Evolutionary conservation across 2,329 filamentous ascomycete genomes (phyloP).

Genomic region (Huntiella decipiens): DNA sequence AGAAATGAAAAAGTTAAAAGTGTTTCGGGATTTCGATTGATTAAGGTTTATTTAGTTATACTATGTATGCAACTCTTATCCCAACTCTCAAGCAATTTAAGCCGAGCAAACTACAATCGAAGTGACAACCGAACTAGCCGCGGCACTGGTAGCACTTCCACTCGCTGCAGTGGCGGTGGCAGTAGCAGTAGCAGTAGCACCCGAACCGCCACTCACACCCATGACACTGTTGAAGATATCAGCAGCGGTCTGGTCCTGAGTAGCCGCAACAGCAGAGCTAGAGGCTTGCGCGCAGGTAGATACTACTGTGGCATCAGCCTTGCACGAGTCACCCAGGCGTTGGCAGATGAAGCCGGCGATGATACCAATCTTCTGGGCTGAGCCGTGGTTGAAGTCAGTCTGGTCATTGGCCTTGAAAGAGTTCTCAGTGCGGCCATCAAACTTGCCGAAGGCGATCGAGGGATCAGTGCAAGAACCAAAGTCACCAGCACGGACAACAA

Average conservation of each 20-base stretch:
- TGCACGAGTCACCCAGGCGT: slow-evolving; percentile 19
- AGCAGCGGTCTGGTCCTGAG: slow-evolving; percentile 15
- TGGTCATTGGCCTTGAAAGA: slow-evolving; percentile 22
- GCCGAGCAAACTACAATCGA: slow-evolving; percentile 7
- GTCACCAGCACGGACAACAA: neutral
- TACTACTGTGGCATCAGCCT: slow-evolving; percentile 13
- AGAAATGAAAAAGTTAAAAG: too few relatives aligned
- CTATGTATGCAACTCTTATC: too few relatives aligned
- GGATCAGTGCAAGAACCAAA: slow-evolving; percentile 29
- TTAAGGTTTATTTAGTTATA: too few relatives aligned
- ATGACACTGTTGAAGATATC: slow-evolving; percentile 14
- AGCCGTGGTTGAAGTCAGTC: slow-evolving; percentile 32
- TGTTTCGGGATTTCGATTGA: too few relatives aligned
- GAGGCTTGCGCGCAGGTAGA: slow-evolving; percentile 13
- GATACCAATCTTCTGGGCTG: slow-evolving; percentile 22
- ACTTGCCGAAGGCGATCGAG: slow-evolving; percentile 28
- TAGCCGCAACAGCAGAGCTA: slow-evolving; percentile 13
- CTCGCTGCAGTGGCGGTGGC: neutral
- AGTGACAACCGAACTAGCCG: slow-evolving; percentile 1
- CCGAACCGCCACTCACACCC: neutral
- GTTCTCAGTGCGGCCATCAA: slow-evolving; percentile 27
- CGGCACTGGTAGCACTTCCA: neutral
- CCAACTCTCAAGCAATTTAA: neutral
- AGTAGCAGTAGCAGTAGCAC: neutral
- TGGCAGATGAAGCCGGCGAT: slow-evolving; percentile 29